Evolutionary conservation across 1,284 basidiomycete species (phyloP).

Genomic region (Heliocybe sulcata): DNA sequence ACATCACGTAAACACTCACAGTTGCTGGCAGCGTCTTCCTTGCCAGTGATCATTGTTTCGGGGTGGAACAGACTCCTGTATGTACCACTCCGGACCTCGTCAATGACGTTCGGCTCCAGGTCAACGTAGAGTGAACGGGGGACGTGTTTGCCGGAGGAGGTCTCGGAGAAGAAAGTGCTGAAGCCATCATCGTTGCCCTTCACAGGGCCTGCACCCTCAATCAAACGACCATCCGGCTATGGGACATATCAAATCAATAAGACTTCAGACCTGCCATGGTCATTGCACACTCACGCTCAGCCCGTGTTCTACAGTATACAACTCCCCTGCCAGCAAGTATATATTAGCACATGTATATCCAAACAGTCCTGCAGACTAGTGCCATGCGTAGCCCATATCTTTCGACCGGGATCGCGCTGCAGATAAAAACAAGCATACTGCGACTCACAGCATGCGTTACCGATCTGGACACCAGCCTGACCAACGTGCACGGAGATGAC

Average conservation of each 20-base stretch:
- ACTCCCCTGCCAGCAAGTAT: conserved; percentile 42
- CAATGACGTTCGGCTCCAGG: conserved; percentile 95
- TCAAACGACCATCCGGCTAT: conserved; percentile 90
- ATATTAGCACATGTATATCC: conserved; percentile 22
- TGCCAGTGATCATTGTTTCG: conserved; percentile 96
- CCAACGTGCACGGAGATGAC: conserved; percentile 94
- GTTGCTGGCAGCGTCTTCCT: conserved; percentile 99
- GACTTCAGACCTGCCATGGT: conserved; percentile 5
- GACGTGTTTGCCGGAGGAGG: conserved; percentile 94
- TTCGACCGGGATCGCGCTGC: conserved; percentile 6
- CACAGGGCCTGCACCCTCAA: conserved; percentile 53
- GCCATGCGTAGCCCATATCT: not conserved
- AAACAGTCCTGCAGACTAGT: conserved; percentile 1
- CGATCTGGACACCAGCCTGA: conserved; percentile 95
- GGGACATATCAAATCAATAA: conserved; percentile 8
- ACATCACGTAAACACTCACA: conserved; percentile 46
- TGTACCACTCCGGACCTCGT: conserved; percentile 93
- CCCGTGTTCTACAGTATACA: conserved; percentile 97
- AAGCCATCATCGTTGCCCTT: conserved; percentile 86
- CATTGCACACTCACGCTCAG: conserved; percentile 64
- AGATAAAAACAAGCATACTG: conserved; percentile 10
- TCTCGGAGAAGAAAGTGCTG: conserved; percentile 95
- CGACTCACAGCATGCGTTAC: conserved; percentile 88
- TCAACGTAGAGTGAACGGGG: conserved; percentile 98
- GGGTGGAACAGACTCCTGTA: conserved; percentile 99